Evolutionary conservation across 2,329 filamentous ascomycete species (phyloP), one percentile per base, ranked within the genome.

Genomic region (Curvularia lunata): DNA sequence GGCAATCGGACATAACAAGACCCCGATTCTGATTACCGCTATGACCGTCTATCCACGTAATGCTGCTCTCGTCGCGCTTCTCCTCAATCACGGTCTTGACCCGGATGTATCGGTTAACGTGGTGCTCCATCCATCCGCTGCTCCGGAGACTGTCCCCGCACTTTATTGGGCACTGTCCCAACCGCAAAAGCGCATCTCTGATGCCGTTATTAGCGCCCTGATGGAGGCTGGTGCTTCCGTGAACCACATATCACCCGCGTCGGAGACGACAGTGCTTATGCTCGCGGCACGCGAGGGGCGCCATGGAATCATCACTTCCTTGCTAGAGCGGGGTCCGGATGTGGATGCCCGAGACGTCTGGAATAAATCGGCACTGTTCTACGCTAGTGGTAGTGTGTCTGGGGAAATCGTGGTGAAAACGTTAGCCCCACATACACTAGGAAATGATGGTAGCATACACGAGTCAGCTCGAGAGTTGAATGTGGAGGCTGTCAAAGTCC

Each of bases 381-480:
- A 87, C 78, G 86, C 85, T 1, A 86, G 86, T 1, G 86, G 86
- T 1, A 78, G 69, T 58, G 59, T 54, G n/a, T 69, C 70, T 48
- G 62, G 65, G 34, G 59, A 64, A 41, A 60, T 62, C 75, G 38
- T 66, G 13, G 67, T 72, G 5, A 65, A 68, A 1, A 81, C 80
- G 50, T 72, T 89, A 0, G 77, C 88, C 5, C 82, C 84, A 0
- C 83, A 85, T 19, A 84, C 85, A 1, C 81, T 83, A 1, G 81
- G 79, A 41, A 86, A 90, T 56, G 88, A 91, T 58, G 87, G 87
- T 0, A 89, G 86, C 1, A 78, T 91, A 3, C 88, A 90, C 65
- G 87, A 88, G 58, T 85, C 87, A 3, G 84, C 87, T 0, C 79
- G 85, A 12, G 81, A 84, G 46, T 78, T 90, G 19, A 85, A 88